A percentile compares a stretch with the other conserved stretches of the same genome.
phyloP scores from a whole-genome alignment of 495 filamentous ascomycete species.

The Penicillium nucicola region DNA sequence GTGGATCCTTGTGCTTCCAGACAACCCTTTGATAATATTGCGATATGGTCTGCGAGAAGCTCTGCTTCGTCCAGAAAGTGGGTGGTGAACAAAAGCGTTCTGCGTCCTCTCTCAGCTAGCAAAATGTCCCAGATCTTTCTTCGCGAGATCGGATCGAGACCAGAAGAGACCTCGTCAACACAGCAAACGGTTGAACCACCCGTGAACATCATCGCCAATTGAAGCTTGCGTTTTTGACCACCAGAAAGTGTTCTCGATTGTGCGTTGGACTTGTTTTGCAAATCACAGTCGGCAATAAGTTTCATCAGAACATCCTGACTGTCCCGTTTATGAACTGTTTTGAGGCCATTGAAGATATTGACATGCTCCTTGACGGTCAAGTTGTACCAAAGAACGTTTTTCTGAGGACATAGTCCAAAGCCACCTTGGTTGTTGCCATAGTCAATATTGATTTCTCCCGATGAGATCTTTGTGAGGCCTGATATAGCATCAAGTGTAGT shows the following conservation, averaged over 20 bases:
- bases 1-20: slow-evolving; percentile 71
- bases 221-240: slow-evolving; percentile 87
- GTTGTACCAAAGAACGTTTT: slow-evolving; percentile 86
- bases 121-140: slow-evolving; percentile 90
- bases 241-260: slow-evolving; percentile 70
- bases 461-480: slow-evolving; percentile 67
- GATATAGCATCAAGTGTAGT: slow-evolving; percentile 86
- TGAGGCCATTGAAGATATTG: slow-evolving; percentile 72
- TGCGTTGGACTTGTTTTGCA: slow-evolving; percentile 64
- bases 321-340: slow-evolving; percentile 53
- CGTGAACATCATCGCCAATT: slow-evolving; percentile 90
- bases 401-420: slow-evolving; percentile 83
- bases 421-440: slow-evolving; percentile 60
- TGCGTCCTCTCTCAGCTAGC: slow-evolving; percentile 68
- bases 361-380: slow-evolving; percentile 82
- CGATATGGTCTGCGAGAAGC: slow-evolving; percentile 72
- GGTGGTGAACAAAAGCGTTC: slow-evolving; percentile 82
- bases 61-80: slow-evolving; percentile 82
- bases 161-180: slow-evolving; percentile 82
- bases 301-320: neutral
- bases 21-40: slow-evolving; percentile 69
- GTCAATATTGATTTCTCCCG: slow-evolving; percentile 63
- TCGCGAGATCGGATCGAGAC: slow-evolving; percentile 75
- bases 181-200: slow-evolving; percentile 82
- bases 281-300: slow-evolving; percentile 64